Percentiles rank a stretch among this genome's conserved stretches.
Evolutionary conservation across 805 yeast species (phyloP).

Genomic region (Wickerhamiella galacta): DNA sequence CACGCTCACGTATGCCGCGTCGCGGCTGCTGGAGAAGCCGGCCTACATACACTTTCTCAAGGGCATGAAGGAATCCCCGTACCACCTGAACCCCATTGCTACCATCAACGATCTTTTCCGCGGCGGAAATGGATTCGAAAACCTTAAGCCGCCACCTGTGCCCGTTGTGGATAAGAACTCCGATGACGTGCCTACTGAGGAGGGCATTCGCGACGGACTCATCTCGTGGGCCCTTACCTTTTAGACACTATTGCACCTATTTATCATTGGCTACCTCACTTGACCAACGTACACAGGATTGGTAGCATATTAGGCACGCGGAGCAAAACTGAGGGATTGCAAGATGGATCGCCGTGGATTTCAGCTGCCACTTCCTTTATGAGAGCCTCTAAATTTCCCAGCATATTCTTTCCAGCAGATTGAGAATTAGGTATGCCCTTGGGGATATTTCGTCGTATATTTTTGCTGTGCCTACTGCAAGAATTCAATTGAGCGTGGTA

Average conservation of each 20-base stretch:
- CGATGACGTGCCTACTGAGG: slow-evolving; percentile 3
- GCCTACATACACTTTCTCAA: slow-evolving; percentile 15
- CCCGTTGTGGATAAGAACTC: not conserved
- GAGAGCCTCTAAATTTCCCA: no score
- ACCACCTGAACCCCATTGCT: slow-evolving; percentile 44
- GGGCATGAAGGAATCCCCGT: slow-evolving; percentile 18
- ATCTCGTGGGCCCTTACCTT: slow-evolving; percentile 3
- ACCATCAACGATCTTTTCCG: slow-evolving; percentile 60
- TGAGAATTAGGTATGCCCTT: no score
- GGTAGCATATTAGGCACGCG: no score
- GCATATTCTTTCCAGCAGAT: no score
- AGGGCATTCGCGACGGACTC: slow-evolving; percentile 3
- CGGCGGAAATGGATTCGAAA: slow-evolving; percentile 44
- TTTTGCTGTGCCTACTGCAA: no score
- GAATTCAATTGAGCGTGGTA: no score
- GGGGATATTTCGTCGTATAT: no score
- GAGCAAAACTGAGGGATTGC: no score
- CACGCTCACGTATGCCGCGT: not conserved
- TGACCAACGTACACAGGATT: no score
- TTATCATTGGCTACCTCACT: no score
- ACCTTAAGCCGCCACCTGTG: not conserved
- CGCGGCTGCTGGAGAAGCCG: slow-evolving; percentile 39
- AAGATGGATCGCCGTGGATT: no score
- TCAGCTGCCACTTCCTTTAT: no score
- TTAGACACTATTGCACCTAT: not conserved